Base-by-base conservation (phyloP, 768 basidiomycete genomes). In the Coprinopsis sp. region DNA sequence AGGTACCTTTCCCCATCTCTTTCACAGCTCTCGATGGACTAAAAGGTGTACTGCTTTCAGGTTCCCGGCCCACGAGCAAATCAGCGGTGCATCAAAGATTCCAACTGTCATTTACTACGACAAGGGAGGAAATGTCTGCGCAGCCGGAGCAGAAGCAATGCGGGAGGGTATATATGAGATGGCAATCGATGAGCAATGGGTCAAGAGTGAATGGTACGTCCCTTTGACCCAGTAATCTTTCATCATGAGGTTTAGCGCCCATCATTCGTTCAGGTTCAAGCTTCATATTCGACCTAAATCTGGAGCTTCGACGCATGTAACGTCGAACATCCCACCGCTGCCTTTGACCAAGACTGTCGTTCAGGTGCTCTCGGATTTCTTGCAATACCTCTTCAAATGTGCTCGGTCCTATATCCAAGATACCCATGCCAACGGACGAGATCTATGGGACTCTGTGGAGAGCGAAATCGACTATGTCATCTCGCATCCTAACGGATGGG, bases 81-180 rank as follows among this genome's bases (percentile, higher is more conserved):
- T 67, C 33, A 73, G 66, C 6, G 72, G 73, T 0, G 69, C 73
- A n/a, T 71, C 64, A 14, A 79, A 77, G 53, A 73, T 79, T 33
- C 77, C 58, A 3, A 58, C 58, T 1, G 51, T 51, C 60, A 73
- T 60, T 52, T 75, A 47, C 63, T 79, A 79, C 54, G 77, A 78
- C 52, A 44, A 42, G 4, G 50, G 56, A 2, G 75, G 74, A 2
- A 46, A 37, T 3, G 63, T 71, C 10, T 64, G 56, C 25, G 77
- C 75, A 0, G 59, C 70, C 6, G 78, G 78, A 1, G 76, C 76
- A 1, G 77, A 77, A 53, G 73, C 77, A 2, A 53, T 58, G 30
- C 62, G 63, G 33, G 73, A 72, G 39, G 62, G 65, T 19, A 60
- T 66, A 3, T 54, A 67, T 8, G 72, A 74, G 47, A 54, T 28